These are phyloP conservation scores for Eragrostis tef DNA, from an alignment of 202 grass and related monocot genomes.

Conservation along the genomic window DNA sequence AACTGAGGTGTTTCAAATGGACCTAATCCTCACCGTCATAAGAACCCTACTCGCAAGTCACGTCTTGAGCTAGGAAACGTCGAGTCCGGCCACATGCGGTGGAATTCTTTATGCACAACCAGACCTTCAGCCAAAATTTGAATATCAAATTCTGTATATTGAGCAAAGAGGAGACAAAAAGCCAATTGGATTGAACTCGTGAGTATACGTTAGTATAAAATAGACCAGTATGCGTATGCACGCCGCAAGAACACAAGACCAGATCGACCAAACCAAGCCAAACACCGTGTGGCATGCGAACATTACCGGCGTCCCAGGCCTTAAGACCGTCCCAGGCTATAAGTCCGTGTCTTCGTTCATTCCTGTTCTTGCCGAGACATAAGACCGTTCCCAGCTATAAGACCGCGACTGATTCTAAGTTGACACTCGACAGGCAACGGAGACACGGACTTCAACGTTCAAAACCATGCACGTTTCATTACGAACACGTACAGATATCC, in stretches of 20 bases:
- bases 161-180: too few relatives aligned
- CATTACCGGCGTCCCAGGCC: background rate
- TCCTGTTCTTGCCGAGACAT: background rate
- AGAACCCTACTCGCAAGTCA: background rate
- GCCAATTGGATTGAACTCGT: background rate
- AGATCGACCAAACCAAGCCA: background rate
- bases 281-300: background rate
- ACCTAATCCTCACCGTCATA: background rate
- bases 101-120: too few relatives aligned
- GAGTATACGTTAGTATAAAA: background rate
- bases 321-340: background rate
- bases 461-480: background rate
- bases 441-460: background rate
- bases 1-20: background rate
- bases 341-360: background rate
- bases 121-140: too few relatives aligned
- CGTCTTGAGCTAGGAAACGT: background rate
- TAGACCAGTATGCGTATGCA: background rate
- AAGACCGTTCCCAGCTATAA: conserved; percentile 3
- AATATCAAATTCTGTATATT: too few relatives aligned
- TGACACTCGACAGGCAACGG: background rate
- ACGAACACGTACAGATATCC: background rate
- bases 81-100: too few relatives aligned
- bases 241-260: background rate
- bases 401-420: conserved; percentile 17